phyloP scores from a whole-genome alignment of 306 rosid genomes.

The Glycine soja region DNA sequence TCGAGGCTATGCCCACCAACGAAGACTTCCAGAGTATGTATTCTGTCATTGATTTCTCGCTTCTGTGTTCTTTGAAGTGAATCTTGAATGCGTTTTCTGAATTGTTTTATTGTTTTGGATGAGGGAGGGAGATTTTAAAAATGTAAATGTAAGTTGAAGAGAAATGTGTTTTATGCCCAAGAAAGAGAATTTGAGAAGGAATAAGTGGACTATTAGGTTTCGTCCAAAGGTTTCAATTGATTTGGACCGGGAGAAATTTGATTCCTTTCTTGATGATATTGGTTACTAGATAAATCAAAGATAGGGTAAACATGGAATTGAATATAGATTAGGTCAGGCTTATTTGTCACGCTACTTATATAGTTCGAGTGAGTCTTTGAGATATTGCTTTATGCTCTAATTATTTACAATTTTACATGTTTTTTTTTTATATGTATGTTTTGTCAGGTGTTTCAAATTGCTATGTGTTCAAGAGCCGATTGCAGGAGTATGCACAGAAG shows the following conservation, averaged over 20 bases:
- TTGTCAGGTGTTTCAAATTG: slow-evolving; percentile 84
- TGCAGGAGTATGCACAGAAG: slow-evolving; percentile 96
- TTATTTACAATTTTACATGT: too few relatives aligned
- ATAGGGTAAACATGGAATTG: not conserved
- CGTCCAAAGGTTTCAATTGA: not conserved
- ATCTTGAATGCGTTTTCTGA: not conserved
- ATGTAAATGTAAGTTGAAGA: not conserved
- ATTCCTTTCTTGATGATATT: not conserved
- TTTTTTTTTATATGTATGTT: not conserved
- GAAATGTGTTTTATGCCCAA: too few relatives aligned
- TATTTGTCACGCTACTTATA: slow-evolving; percentile 1
- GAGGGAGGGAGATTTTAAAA: not conserved
- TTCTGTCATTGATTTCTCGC: not conserved
- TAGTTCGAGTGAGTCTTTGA: not conserved
- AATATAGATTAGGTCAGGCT: not conserved
- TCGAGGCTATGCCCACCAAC: slow-evolving; percentile 57
- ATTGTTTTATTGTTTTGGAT: not conserved
- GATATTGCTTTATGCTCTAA: too few relatives aligned
- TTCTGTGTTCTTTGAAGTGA: not conserved
- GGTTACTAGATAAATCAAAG: slow-evolving; percentile 5
- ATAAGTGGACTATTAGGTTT: not conserved
- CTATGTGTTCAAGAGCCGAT: slow-evolving; percentile 86
- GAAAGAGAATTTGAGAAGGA: not conserved
- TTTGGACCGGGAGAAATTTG: not conserved
- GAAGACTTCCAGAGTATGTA: slow-evolving; percentile 69